A percentile compares a stretch with the other conserved stretches of the same genome.
phyloP scores from a whole-genome alignment of 2,329 filamentous ascomycete genomes.

The Trichoderma asperellum region DNA sequence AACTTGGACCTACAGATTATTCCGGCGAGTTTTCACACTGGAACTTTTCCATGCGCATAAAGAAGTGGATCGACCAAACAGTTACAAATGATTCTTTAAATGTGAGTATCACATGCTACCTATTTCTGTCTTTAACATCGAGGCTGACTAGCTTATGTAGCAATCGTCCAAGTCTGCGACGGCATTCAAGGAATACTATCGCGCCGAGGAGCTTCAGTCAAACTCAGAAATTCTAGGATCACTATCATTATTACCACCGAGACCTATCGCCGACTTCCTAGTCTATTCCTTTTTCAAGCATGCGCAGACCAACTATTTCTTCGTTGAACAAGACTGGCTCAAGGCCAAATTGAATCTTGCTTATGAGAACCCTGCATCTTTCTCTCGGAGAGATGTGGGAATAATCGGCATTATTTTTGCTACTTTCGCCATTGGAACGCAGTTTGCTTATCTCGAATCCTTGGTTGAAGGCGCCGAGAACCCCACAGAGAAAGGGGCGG shows the following conservation, averaged over 20 bases:
- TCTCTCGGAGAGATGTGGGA: constrained; percentile 48
- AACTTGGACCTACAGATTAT: constrained; percentile 45
- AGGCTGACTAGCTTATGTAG: constrained; percentile 29
- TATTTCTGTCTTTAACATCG: not conserved
- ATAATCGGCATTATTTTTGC: constrained; percentile 52
- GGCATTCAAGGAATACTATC: constrained; percentile 49
- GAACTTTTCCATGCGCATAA: constrained; percentile 57
- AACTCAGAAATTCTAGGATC: constrained; percentile 45
- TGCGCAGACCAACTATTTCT: constrained; percentile 54
- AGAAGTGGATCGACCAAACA: constrained; percentile 53
- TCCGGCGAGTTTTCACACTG: constrained; percentile 58
- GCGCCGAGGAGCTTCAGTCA: constrained; percentile 52
- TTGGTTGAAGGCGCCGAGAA: constrained; percentile 28
- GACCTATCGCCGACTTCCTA: constrained; percentile 52
- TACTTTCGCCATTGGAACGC: constrained; percentile 55
- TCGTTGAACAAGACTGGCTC: constrained; percentile 51
- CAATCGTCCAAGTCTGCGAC: constrained; percentile 36
- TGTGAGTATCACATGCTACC: constrained; percentile 32
- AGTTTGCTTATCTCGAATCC: constrained; percentile 54
- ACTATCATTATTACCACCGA: constrained; percentile 50
- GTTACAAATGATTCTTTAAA: constrained; percentile 37
- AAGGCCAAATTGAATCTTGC: constrained; percentile 46
- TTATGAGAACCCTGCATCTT: constrained; percentile 45
- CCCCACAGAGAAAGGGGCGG: constrained; percentile 31
- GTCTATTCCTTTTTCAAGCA: constrained; percentile 53